Base-by-base conservation (phyloP, 2,329 filamentous ascomycete species). In the Trichoderma semiorbis region DNA sequence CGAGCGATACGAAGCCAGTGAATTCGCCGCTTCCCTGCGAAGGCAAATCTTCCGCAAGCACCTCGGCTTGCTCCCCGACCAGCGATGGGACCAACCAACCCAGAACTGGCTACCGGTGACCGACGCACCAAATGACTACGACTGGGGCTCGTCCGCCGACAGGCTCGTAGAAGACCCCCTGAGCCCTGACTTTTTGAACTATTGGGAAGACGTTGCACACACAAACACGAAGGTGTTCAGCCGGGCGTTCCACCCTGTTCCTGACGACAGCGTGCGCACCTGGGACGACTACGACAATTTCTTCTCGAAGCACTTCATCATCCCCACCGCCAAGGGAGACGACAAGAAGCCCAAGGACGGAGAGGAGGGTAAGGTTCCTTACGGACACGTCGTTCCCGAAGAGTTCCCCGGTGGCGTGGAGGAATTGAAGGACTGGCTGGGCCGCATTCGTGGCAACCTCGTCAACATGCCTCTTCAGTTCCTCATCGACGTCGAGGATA, bases 401-500 rank as follows among this genome's bases (percentile, higher is more conserved):
- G 90, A 95, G 78, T 93, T 97, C 80, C 85, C 88, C 0, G 88
- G 91, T 74, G 93, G 95, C 8, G 90, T 91, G 58, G 84, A 84
- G n/a, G 90, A 93, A 79, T 85, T 94, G 72, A 94, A 93, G 83
- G 88, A 91, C 65, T 87, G 90, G 82, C 83, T 95, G 69, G 85
- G 86, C 70, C 85, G 88, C 69, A 85, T 95, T 50, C 87, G 89
- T 73, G 92, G 92, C 2, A 92, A 87, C 10, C 81, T 94, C 60
- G 92, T 98, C 8, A 93, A 97, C 85, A 98, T 98, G 95, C 94
- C 94, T 32, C 84, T 98, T 76, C 85, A 93, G 75, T 98, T 98
- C 84, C 84, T 97, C 80, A 91, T 92, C 77, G 92, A 94, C 39
- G 88, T 89, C 10, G 88, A 93, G 77, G 94, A 98, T 80, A 91